These are phyloP conservation scores for Ogataea polymorpha DNA, from an alignment of 805 yeast species.

Conservation along the genomic window DNA sequence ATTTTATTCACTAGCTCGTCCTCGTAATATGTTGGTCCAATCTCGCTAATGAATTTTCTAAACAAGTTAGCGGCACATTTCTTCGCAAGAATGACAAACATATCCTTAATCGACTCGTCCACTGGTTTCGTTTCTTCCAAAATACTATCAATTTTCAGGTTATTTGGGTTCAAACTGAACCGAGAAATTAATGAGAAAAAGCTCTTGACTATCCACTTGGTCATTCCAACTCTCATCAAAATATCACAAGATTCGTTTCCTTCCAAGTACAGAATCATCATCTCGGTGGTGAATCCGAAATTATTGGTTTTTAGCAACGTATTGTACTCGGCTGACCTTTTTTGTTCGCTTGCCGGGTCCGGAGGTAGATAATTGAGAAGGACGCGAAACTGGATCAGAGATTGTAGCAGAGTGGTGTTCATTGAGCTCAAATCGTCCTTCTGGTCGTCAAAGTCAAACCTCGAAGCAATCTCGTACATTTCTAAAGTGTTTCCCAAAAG, in stretches of 20 bases:
- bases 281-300: slow-evolving; percentile 39
- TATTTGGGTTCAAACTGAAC: slow-evolving; percentile 9
- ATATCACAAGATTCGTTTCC: slow-evolving; percentile 43
- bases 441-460: slow-evolving; percentile 36
- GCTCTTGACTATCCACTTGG: slow-evolving; percentile 23
- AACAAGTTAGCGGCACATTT: slow-evolving; percentile 19
- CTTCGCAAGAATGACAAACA: slow-evolving; percentile 9
- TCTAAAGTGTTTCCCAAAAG: slow-evolving; percentile 48
- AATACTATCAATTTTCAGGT: slow-evolving; percentile 23
- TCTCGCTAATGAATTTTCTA: slow-evolving; percentile 20
- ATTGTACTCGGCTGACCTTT: slow-evolving; percentile 18
- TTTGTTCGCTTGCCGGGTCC: slow-evolving; percentile 11
- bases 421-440: slow-evolving; percentile 15
- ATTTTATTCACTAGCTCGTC: slow-evolving; percentile 37
- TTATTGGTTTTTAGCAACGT: slow-evolving; percentile 29
- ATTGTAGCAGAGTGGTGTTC: slow-evolving; percentile 34
- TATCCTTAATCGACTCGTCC: slow-evolving; percentile 7
- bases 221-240: slow-evolving; percentile 25
- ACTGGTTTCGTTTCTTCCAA: slow-evolving; percentile 7
- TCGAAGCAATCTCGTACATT: slow-evolving; percentile 56
- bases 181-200: slow-evolving; percentile 24
- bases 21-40: slow-evolving; percentile 32
- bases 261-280: slow-evolving; percentile 40
- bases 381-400: slow-evolving; percentile 42
- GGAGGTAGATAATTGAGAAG: slow-evolving; percentile 25